A percentile compares a stretch with the other conserved stretches of the same genome.
These are phyloP conservation scores for Alternaria alternata DNA, from an alignment of 2,329 filamentous ascomycete genomes.

Conservation along the genomic window DNA sequence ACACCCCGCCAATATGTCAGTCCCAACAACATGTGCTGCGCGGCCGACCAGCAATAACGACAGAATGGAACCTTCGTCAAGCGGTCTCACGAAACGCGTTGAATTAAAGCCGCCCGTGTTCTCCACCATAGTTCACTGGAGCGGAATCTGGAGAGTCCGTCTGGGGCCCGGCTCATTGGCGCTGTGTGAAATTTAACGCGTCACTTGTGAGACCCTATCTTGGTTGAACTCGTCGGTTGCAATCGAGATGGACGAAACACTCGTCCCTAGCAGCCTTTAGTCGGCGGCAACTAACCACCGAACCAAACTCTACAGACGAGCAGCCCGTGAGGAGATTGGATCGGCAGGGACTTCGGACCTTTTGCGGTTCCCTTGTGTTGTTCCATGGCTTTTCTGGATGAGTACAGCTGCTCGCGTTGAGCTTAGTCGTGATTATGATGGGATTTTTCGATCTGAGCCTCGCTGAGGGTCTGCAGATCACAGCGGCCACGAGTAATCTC, in stretches of 20 bases:
- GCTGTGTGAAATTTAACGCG: constrained; percentile 9
- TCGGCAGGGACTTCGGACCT: constrained; percentile 17
- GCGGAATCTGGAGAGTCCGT: constrained; percentile 4
- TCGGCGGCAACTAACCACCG: constrained; percentile 17
- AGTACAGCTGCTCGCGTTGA: constrained; percentile 7
- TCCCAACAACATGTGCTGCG: constrained; percentile 6
- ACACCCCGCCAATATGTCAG: neutral
- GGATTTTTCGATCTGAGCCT: neutral
- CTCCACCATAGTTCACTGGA: constrained; percentile 18
- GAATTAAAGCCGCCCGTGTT: constrained; percentile 12
- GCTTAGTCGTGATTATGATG: constrained; percentile 5
- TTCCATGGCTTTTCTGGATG: constrained; percentile 14
- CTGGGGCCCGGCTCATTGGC: constrained; percentile 9
- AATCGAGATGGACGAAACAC: constrained; percentile 13
- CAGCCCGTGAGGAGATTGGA: constrained; percentile 9
- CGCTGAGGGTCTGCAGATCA: constrained; percentile 1
- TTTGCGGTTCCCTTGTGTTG: constrained; percentile 9
- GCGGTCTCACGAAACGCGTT: constrained; percentile 11
- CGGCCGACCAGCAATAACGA: constrained; percentile 9
- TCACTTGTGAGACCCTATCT: constrained; percentile 9
- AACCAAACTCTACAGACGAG: constrained; percentile 12
- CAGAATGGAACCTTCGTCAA: constrained; percentile 11
- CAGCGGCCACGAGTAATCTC: constrained; percentile 4
- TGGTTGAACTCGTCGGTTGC: neutral
- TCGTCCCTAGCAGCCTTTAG: constrained; percentile 10